Evolutionary conservation across 179 eudicot species (phyloP).

Genomic region (Sideroxylon spinosum): DNA sequence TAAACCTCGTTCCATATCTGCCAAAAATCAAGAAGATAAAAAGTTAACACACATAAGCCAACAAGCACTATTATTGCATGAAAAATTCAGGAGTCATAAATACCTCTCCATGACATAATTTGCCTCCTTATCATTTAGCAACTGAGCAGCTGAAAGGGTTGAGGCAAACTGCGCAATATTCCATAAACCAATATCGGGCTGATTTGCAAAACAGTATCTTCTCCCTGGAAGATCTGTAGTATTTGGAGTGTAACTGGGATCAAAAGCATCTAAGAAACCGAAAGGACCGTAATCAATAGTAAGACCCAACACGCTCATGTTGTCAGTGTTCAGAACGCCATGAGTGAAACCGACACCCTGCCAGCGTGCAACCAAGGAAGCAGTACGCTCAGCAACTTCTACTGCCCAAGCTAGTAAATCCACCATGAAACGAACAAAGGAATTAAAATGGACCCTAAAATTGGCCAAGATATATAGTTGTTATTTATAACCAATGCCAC

Average conservation of each 20-base stretch:
- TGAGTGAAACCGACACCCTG: constrained; percentile 99
- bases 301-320: constrained; percentile 96
- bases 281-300: constrained; percentile 98
- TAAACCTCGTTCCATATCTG: constrained; percentile 97
- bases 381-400: constrained; percentile 98
- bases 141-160: constrained; percentile 75
- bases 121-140: constrained; percentile 78
- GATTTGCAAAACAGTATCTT: constrained; percentile 98
- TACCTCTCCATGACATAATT: constrained; percentile 96
- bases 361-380: constrained; percentile 91
- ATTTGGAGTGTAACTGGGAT: constrained; percentile 96
- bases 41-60: neutral
- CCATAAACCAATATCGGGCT: constrained; percentile 98
- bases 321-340: constrained; percentile 97
- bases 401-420: constrained; percentile 86
- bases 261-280: constrained; percentile 99
- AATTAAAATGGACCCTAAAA: neutral
- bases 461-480: no score
- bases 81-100: neutral
- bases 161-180: constrained; percentile 87
- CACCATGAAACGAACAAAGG: constrained; percentile 24
- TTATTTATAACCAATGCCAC: no score
- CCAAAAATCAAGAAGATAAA: constrained; percentile 14
- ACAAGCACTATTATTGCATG: neutral
- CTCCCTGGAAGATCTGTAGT: constrained; percentile 99